phyloP scores from a whole-genome alignment of 164 flowering plant genomes.

The Umbilicus rupestris region DNA sequence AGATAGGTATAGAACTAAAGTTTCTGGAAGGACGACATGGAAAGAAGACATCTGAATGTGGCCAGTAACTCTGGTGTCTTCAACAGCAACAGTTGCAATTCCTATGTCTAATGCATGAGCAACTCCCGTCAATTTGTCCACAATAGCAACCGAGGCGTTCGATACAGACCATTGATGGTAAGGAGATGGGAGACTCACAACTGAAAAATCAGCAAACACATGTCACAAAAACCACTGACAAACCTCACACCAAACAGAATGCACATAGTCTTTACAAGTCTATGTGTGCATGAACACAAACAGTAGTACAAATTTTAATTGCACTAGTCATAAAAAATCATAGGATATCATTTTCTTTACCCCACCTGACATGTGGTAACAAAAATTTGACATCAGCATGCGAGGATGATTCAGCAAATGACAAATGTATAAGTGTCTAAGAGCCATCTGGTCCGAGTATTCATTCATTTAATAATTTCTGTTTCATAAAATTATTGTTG shows the following conservation, averaged over 20 bases:
- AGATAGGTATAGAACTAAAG: constrained; percentile 39
- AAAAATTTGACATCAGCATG: too few species aligned
- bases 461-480: too few species aligned
- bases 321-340: too few species aligned
- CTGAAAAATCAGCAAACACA: constrained; percentile 27
- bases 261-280: not conserved
- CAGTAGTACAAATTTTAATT: too few species aligned
- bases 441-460: too few species aligned
- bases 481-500: too few species aligned
- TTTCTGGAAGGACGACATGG: constrained; percentile 75
- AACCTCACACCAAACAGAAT: not conserved
- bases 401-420: too few species aligned
- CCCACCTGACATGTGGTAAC: too few species aligned
- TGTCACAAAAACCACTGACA: not conserved
- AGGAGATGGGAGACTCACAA: constrained; percentile 63
- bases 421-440: too few species aligned
- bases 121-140: constrained; percentile 47
- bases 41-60: constrained; percentile 69
- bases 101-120: constrained; percentile 56
- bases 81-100: constrained; percentile 51
- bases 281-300: not conserved
- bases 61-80: constrained; percentile 81
- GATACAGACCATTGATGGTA: constrained; percentile 62
- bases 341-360: too few species aligned
- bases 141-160: constrained; percentile 69